A percentile compares a stretch with the other conserved stretches of the same genome.
Evolutionary conservation across 2,329 filamentous ascomycete genomes (phyloP).

Genomic region (Microsporum ferrugineum): DNA sequence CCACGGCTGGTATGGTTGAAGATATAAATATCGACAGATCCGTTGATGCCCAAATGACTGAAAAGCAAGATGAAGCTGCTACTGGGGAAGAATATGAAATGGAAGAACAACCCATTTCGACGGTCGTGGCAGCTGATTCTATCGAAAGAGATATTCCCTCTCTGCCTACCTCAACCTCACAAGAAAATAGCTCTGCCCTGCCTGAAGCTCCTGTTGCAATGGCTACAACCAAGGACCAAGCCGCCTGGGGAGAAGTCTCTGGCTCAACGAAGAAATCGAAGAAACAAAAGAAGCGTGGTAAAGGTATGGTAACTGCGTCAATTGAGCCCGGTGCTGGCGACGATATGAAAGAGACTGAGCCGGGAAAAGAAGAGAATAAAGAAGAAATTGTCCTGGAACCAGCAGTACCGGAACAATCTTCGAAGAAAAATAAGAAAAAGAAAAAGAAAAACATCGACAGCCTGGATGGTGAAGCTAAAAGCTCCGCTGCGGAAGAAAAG

Average conservation of each 20-base stretch:
- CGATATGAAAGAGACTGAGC: background rate
- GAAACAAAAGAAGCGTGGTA: constrained; percentile 3
- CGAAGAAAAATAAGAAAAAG: constrained; percentile 14
- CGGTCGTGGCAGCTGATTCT: background rate
- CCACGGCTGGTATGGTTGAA: background rate
- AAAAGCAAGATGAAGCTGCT: background rate
- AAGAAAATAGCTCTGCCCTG: background rate
- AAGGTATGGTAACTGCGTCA: background rate
- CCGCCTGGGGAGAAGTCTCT: constrained; percentile 18
- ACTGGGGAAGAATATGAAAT: background rate
- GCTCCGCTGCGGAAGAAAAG: constrained; percentile 18
- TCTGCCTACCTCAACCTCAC: background rate
- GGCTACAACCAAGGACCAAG: background rate
- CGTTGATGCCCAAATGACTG: background rate
- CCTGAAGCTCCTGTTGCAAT: background rate
- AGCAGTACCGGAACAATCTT: background rate
- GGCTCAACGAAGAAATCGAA: constrained; percentile 35
- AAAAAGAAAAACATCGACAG: constrained; percentile 11
- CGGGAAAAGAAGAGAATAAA: background rate
- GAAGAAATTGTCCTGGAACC: background rate
- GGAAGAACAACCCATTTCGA: background rate
- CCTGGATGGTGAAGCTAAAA: background rate
- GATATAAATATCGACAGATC: no score
- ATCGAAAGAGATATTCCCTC: background rate
- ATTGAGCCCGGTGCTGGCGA: background rate